Evolutionary conservation across 768 basidiomycete species (phyloP).

Genomic region (Boletus sp.): DNA sequence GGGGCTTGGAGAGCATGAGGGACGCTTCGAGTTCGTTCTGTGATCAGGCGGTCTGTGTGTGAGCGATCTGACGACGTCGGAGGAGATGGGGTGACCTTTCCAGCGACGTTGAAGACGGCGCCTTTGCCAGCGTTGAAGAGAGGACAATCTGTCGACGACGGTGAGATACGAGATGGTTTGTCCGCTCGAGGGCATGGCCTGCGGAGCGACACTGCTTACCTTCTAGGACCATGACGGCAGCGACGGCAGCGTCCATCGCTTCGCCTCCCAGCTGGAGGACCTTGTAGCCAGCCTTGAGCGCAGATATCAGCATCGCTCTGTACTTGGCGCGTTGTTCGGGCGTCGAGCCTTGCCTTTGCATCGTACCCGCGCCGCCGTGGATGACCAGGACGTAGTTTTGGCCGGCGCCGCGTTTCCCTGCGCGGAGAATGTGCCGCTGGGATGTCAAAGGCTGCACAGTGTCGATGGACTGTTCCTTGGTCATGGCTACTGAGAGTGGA

Average conservation of each 20-base stretch:
- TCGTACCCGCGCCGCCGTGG: conserved; percentile 79
- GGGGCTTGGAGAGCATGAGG: conserved; percentile 78
- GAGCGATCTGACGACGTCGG: background rate
- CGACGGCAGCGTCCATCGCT: conserved; percentile 79
- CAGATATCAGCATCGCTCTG: conserved; percentile 49
- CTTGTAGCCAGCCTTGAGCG: conserved; percentile 61
- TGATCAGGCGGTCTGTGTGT: background rate
- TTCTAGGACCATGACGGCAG: conserved; percentile 73
- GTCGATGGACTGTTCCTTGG: background rate
- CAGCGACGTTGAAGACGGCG: conserved; percentile 77
- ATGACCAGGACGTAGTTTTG: conserved; percentile 54
- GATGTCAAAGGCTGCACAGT: background rate
- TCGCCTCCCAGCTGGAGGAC: conserved; percentile 68
- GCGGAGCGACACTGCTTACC: conserved; percentile 38
- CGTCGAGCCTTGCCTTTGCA: conserved; percentile 55
- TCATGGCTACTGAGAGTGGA: conserved; percentile 3
- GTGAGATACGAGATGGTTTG: background rate
- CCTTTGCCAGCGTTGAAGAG: conserved; percentile 81
- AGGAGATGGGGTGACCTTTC: conserved; percentile 50
- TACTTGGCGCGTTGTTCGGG: conserved; percentile 60
- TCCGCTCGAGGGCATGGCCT: background rate
- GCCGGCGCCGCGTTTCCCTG: conserved; percentile 4
- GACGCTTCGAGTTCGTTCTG: conserved; percentile 84
- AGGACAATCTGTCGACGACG: conserved; percentile 52
- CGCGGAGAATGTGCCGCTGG: background rate